These are phyloP conservation scores for Lupinus albus DNA, from an alignment of 306 rosid species.

Conservation along the genomic window DNA sequence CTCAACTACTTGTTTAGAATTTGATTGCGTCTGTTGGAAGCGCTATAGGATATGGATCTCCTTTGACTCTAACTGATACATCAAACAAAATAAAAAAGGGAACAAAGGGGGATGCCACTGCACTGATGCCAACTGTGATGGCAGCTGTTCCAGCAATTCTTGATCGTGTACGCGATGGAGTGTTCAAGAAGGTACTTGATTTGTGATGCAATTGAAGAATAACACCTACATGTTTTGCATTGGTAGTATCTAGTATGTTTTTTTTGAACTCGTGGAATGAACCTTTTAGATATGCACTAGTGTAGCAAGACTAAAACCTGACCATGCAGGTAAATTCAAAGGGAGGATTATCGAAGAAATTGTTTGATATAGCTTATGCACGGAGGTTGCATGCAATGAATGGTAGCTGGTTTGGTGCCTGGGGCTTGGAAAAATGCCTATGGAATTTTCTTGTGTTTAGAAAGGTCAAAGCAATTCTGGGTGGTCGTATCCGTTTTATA, in stretches of 20 bases:
- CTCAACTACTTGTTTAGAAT: constrained; percentile 55
- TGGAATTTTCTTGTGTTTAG: constrained; percentile 83
- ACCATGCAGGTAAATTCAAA: constrained; percentile 69
- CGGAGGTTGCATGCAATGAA: constrained; percentile 82
- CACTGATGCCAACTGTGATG: constrained; percentile 80
- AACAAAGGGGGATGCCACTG: constrained; percentile 81
- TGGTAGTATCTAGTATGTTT: too few relatives aligned
- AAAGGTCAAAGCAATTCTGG: constrained; percentile 84
- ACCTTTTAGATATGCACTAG: constrained; percentile 2
- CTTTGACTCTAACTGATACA: constrained; percentile 93
- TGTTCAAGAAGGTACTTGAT: constrained; percentile 76
- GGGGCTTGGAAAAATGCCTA: constrained; percentile 80
- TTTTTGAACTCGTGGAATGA: too few relatives aligned
- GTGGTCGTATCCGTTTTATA: constrained; percentile 83
- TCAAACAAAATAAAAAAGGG: constrained; percentile 91
- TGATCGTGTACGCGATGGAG: constrained; percentile 97
- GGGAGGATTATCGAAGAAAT: constrained; percentile 75
- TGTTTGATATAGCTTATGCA: constrained; percentile 86
- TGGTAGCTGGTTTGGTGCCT: constrained; percentile 98
- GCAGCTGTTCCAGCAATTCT: constrained; percentile 96
- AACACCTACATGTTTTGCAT: constrained; percentile 17
- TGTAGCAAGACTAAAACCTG: constrained; percentile 36
- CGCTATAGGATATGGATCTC: constrained; percentile 90
- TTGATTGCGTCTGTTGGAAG: constrained; percentile 83
- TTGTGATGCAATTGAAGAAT: constrained; percentile 38